Base-by-base conservation (phyloP, 176 grass and related monocot species). In the Aegilops speltoides region DNA sequence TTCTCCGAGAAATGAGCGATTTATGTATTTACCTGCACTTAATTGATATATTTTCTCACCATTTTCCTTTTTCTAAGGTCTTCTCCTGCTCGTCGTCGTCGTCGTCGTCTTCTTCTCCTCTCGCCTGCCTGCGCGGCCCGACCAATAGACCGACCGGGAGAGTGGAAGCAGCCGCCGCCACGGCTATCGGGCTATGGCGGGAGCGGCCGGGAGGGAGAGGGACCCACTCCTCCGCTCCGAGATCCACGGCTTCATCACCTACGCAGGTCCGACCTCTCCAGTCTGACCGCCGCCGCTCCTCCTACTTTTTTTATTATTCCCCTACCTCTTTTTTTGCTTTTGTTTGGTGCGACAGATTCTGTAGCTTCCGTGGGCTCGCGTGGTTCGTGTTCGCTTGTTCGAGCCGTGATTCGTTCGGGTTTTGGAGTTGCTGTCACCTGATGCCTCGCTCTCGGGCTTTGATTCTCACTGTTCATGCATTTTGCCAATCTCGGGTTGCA, bases 221-320 rank as follows among this genome's bases (percentile, higher is more conserved):
- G 83, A 79, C 17, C 83, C 43, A n/a, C 93, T 98, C 62, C 29
- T 86, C 77, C 87, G 78, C 73, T 93, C 90, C 54, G 92, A 93
- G 87, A 96, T 98, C 90, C 97, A 98, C 70, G 97, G 97, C 65
- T 98, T 98, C 88, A 80, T 48, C 34, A 96, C 90, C 22, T 76
- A 68, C 36, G 70, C 90, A 94, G 97, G 97, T 96, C 57, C 43
- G 43, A 43, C 24, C 52, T 8, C 76, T 54, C 40, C 79, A 7
- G 31, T 62, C 65, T 74, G 63, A 85, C 9, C 46, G 23, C 64
- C 46, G 23, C 64, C 22, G 15, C 34, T 73, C 32, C n/a, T 65
- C n/a, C 13, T 31, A 28, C 8, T 19, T 52, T 54, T 4, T 7
- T 54, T 78, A 10, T 54, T 78, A 10, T 3, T 12, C 64, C 69